Conservation (phyloP, 495 filamentous ascomycete species). For the Penicillium lividum region DNA sequence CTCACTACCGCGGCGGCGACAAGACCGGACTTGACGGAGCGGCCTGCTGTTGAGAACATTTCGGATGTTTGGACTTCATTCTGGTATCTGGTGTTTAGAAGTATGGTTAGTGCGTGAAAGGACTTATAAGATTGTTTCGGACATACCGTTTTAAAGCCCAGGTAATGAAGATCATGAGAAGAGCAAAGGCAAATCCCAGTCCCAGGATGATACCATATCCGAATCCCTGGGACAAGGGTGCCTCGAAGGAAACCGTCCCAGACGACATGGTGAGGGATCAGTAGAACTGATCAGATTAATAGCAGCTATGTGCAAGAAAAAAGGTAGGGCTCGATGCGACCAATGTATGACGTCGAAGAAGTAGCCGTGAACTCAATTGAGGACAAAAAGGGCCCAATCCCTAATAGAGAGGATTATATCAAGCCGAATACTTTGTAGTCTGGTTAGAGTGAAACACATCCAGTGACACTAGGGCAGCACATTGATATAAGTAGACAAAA, state of each 20-base stretch:
- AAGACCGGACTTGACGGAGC: conserved; percentile 91
- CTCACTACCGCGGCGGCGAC: conserved; percentile 96
- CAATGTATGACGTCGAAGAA: conserved; percentile 6
- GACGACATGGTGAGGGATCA: conserved; percentile 8
- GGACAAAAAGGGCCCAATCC: neutral
- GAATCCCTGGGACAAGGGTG: conserved; percentile 67
- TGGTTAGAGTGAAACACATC: neutral
- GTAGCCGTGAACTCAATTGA: conserved; percentile 3
- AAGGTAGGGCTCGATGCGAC: conserved; percentile 1
- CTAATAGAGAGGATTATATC: neutral
- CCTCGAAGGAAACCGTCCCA: conserved; percentile 32
- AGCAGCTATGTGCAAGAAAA: neutral
- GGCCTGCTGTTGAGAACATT: conserved; percentile 94
- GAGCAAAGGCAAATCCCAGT: conserved; percentile 71
- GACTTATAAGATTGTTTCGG: neutral
- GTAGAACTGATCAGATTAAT: neutral
- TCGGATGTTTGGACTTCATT: conserved; percentile 94
- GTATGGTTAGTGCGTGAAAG: neutral
- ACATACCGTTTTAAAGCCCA: conserved; percentile 68
- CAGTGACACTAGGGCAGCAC: neutral
- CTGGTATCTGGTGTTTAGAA: conserved; percentile 62
- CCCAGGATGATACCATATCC: conserved; percentile 86
- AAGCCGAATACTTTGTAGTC: neutral
- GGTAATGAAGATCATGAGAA: conserved; percentile 80
- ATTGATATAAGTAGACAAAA: conserved; percentile 4